Evolutionary conservation across 345 rosid genomes (phyloP), one percentile per base, ranked within the genome.

Genomic region (Moricandia arvensis): DNA sequence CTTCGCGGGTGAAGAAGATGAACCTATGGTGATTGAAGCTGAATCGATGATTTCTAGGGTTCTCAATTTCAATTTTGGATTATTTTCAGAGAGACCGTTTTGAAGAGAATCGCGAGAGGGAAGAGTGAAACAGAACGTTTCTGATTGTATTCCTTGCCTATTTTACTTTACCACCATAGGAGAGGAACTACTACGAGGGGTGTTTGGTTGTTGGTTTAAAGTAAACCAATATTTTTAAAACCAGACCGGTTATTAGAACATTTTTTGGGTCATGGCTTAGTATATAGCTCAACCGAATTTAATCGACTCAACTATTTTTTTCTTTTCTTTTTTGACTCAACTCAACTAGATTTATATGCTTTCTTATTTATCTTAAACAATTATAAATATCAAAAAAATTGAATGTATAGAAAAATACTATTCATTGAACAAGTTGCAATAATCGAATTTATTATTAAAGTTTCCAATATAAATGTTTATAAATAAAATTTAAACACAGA

Each of bases 31-130:
- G 66, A 71, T 77, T 26, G 6, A 29, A 69, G 65, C 35, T 13
- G 51, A 17, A 43, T n/a, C 5, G 6, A 58, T 4, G 68, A 64
- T 66, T 13, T 61, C 74, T 78, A 78, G 81, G 81, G 81, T 78
- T 78, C 13, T 43, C 8, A 16, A 10, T 47, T 66, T 73, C 73
- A 18, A 67, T 72, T 53, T 66, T 49, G 57, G 45, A 37, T 4
- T 24, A 1, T 45, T 41, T 64, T 15, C 5, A 7, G 10, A 43
- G 18, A 57, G 59, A 70, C 75, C 65, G 62, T 68, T 68, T 35
- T 60, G 16, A 37, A 68, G 38, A 47, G 51, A 49, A 13, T 68
- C 54, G 60, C 63, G 69, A 33, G 55, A 62, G 53, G 70, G 75
- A 54, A 59, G 51, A 7, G 51, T 49, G 38, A 59, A 68, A 73